Evolutionary conservation across 2,329 filamentous ascomycete genomes (phyloP), one percentile per base, ranked within the genome.

Genomic region (Hypoxylon sp.): DNA sequence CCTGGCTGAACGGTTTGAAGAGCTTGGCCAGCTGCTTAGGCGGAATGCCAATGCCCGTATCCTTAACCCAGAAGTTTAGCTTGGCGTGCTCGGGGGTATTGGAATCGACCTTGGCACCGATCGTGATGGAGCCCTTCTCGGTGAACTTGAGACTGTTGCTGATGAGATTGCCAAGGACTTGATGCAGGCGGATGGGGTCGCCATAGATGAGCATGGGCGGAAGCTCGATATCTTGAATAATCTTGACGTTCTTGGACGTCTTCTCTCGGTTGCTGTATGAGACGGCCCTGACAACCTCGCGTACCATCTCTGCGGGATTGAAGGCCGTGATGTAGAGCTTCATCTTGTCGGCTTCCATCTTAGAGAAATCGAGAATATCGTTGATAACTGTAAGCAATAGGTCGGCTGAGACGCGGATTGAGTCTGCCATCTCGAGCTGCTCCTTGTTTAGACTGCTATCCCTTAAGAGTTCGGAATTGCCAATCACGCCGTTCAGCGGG

Each of bases 71-170:
- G 72, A 94, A 95, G 2, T 89, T 92, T 52, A 97, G 80, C 21
- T 87, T 88, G 5, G 92, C 87, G 55, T 83, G 83, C 33, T 90
- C 85, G 11, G 83, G 80, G 8, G 86, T 88, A 70, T 97, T 90
- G 6, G 81, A 79, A 41, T 92, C 87, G 17, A 92, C 83, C 20
- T 83, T 83, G 3, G 92, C 91, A 42, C 87, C 87, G 48, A 97
- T 91, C 0, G 91, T 96, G 56, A 97, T 90, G 0, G 89, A 90
- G 0, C 93, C 93, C 55, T 88, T 84, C 55, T 93, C 90, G 0
- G 93, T 97, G 71, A 97, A 97, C 72, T 97, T 97, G 74, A 97
- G 88, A 70, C 90, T 94, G 77, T 97, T 97, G 62, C 90, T 90
- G 38, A 97, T 89, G 21, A 97, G 82, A 69, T 97, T 97, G 65